Evolutionary conservation across 495 filamentous ascomycete genomes (phyloP), one percentile per base, ranked within the genome.

Genomic region (Pyrenula aspistea): DNA sequence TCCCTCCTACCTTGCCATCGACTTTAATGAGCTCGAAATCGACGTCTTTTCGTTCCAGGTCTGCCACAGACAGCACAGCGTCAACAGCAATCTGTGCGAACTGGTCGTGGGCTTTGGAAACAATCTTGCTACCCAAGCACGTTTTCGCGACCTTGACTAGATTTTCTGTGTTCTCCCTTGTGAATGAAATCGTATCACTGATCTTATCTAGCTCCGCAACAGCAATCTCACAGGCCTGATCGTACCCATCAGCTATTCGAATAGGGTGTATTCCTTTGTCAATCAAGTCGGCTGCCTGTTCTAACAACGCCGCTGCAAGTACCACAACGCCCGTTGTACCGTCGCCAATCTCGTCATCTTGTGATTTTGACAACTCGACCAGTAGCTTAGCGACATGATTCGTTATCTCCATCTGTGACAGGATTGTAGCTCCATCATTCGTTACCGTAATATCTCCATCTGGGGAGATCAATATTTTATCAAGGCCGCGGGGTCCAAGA

Each of bases 241-340:
- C 93, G 67, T 94, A 99, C 49, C 93, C 93, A 68, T 99, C 94
- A 58, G 93, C 93, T 77, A 99, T 96, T 61, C 93, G 78, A 63
- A 99, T 97, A 59, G 93, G 93, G 68, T 99, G 93, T 63, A 99
- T 97, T 60, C 93, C 93, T 77, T 99, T 99, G 78, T 99, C 93
- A 67, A 99, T 97, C 59, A 99, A 80, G 63, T 96, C 93, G 54
- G 91, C 89, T n/a, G 93, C 93, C 72, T 95, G 91, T 71, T 99
- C 93, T 55, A 99, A 74, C 62, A 99, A 82, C 57, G 93, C 91
- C 58, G 93, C 92, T 21, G 93, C 93, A 58, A 99, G 76, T 54
- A 99, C 94, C 55, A 99, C 93, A 15, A 99, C 93, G 71, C 93
- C 93, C 0, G 93, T 99, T 58, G 93, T 99, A 55, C 93, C 93